phyloP scores from a whole-genome alignment of 2,329 filamentous ascomycete species.

The Aspergillus niger region DNA sequence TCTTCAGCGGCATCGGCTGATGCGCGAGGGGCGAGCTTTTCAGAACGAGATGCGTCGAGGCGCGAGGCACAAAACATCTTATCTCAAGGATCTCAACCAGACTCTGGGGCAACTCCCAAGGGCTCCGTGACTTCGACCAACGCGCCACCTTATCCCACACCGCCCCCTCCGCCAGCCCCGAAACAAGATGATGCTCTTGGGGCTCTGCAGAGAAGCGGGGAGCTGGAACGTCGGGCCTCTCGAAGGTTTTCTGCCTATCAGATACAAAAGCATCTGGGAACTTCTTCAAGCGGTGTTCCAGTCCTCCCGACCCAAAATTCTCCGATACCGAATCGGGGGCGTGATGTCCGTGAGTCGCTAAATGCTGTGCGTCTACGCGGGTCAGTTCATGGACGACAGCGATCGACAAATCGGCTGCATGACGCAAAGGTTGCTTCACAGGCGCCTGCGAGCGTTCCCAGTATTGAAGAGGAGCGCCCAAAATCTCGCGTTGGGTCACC shows the following conservation, averaged over 20 bases:
- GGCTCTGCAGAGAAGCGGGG: slow-evolving; percentile 85
- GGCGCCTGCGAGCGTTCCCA: slow-evolving; percentile 58
- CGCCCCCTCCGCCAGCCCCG: slow-evolving; percentile 76
- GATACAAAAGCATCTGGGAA: slow-evolving; percentile 88
- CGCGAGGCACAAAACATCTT: slow-evolving; percentile 42
- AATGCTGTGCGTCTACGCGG: slow-evolving; percentile 66
- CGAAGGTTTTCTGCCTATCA: slow-evolving; percentile 95
- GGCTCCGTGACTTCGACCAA: slow-evolving; percentile 29
- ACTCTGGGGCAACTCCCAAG: slow-evolving; percentile 52
- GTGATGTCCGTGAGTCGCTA: slow-evolving; percentile 76
- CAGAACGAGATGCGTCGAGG: slow-evolving; percentile 43
- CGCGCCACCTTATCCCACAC: slow-evolving; percentile 59
- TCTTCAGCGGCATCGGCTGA: slow-evolving; percentile 34
- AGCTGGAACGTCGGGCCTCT: slow-evolving; percentile 88
- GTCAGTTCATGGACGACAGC: slow-evolving; percentile 56
- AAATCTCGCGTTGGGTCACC: slow-evolving; percentile 39
- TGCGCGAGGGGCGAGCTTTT: slow-evolving; percentile 32
- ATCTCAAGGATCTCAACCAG: slow-evolving; percentile 68
- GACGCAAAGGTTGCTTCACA: slow-evolving; percentile 58
- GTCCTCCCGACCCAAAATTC: slow-evolving; percentile 66
- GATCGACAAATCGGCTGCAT: slow-evolving; percentile 51
- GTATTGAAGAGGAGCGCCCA: slow-evolving; percentile 49
- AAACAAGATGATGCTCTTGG: slow-evolving; percentile 87
- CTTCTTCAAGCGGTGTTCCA: slow-evolving; percentile 77
- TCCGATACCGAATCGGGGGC: slow-evolving; percentile 73